Base-by-base conservation (phyloP, 495 filamentous ascomycete genomes). In the Penicillium lividum region DNA sequence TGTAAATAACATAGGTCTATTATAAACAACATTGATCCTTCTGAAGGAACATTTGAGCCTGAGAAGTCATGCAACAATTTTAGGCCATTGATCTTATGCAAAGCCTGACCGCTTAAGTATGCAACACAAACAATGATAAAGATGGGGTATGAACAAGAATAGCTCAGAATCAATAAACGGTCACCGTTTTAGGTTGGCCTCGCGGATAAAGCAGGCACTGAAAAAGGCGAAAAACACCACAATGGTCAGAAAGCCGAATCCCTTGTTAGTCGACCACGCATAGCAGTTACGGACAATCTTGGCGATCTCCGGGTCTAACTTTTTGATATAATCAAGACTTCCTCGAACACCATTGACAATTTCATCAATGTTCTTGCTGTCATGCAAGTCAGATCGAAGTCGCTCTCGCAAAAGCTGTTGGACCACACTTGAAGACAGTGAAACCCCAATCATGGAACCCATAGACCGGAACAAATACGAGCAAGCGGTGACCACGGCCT, bases 401-500 rank as follows among this genome's bases (percentile, higher is more conserved):
- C 82, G 75, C 3, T 66, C 72, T 5, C 89, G 80, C 25, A 96
- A 76, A 10, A 77, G 76, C 58, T 89, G 86, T 67, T 96, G 92
- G 16, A 91, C 81, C 15, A 91, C 79, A 3, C 88, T 92, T 0
- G 89, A 83, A 13, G 84, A 80, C 27, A 90, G 67, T 25, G 87
- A 87, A 38, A 95, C 70, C 8, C 91, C 90, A 18, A 90, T 80
- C 8, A 91, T 86, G 4, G 84, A 86, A n/a, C 92, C 92, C 9
- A 95, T 76, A 5, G 88, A 87, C 4, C 92, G 86, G 79, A 96
- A 96, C 3, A 95, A 82, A 69, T 95, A 96, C 2, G 85, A 90
- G 68, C 89, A 92, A 2, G 92, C 92, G 11, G 90, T 93, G 3
- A 86, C 87, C 3, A 95, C 81, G 0, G 91, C 91, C 57, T 90